These are phyloP conservation scores for Fusarium zealandicum DNA, from an alignment of 2,329 filamentous ascomycete species.

Conservation along the genomic window DNA sequence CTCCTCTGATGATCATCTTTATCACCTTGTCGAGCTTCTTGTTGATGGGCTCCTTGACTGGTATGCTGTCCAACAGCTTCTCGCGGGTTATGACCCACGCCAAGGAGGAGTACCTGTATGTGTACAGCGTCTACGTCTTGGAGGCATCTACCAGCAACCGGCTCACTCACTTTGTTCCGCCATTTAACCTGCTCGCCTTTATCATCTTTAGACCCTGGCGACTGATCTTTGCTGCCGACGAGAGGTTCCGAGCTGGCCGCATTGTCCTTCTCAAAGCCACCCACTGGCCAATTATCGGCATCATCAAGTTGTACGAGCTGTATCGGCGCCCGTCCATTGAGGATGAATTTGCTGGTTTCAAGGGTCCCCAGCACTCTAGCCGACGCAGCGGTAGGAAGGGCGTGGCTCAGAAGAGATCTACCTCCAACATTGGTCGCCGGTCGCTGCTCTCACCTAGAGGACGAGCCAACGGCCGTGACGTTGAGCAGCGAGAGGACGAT, in stretches of 20 bases:
- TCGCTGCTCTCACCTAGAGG: constrained; percentile 30
- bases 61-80: constrained; percentile 80
- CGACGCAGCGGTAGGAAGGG: constrained; percentile 30
- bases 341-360: constrained; percentile 58
- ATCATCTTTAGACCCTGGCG: constrained; percentile 75
- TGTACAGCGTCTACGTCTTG: constrained; percentile 72
- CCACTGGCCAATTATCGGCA: constrained; percentile 72
- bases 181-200: constrained; percentile 77
- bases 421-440: constrained; percentile 24
- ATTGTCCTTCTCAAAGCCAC: constrained; percentile 70
- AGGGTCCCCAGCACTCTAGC: constrained; percentile 51
- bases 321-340: constrained; percentile 49
- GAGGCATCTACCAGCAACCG: constrained; percentile 73
- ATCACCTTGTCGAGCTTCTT: constrained; percentile 80
- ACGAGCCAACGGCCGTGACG: constrained; percentile 23
- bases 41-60: constrained; percentile 79
- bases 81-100: constrained; percentile 68
- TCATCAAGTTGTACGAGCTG: constrained; percentile 73
- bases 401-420: constrained; percentile 28
- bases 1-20: constrained; percentile 74
- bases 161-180: constrained; percentile 74
- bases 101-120: constrained; percentile 79
- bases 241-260: constrained; percentile 66
- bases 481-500: constrained; percentile 45
- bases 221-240: constrained; percentile 69